Evolutionary conservation across 441 rosid genomes (phyloP).

Genomic region (Lepidium campestre): DNA sequence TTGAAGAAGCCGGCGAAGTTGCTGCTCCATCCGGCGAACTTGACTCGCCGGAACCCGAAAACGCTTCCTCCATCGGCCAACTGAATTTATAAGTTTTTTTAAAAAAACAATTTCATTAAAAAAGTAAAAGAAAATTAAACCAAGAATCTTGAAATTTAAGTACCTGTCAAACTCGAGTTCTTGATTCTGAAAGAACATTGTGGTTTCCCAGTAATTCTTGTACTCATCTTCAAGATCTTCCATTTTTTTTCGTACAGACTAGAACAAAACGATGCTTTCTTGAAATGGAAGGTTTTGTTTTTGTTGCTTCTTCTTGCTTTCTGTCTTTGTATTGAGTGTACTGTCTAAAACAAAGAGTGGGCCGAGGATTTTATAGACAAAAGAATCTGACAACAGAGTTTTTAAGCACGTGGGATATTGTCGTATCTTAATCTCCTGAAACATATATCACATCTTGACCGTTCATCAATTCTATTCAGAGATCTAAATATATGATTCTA

Average conservation of each 20-base stretch:
- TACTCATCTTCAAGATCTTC: slow-evolving; percentile 52
- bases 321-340: slow-evolving; percentile 12
- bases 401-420: slow-evolving; percentile 14
- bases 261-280: slow-evolving; percentile 19
- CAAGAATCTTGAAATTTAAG: neutral
- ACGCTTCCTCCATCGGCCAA: slow-evolving; percentile 69
- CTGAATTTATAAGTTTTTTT: slow-evolving; percentile 21
- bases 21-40: slow-evolving; percentile 80
- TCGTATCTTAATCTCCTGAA: slow-evolving; percentile 13
- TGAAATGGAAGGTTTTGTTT: slow-evolving; percentile 24
- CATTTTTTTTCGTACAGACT: slow-evolving; percentile 18
- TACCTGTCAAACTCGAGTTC: slow-evolving; percentile 63
- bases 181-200: slow-evolving; percentile 59
- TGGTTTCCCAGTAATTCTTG: slow-evolving; percentile 68
- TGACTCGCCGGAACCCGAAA: slow-evolving; percentile 68
- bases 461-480: neutral
- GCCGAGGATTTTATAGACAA: slow-evolving; percentile 23
- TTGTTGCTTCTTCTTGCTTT: neutral
- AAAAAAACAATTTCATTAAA: neutral
- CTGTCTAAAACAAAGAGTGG: slow-evolving; percentile 14
- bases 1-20: slow-evolving; percentile 48
- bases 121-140: neutral
- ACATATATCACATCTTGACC: slow-evolving; percentile 6
- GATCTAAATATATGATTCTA: neutral
- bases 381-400: slow-evolving; percentile 2